A percentile compares a stretch with the other conserved stretches of the same genome.
phyloP scores from a whole-genome alignment of 805 yeast genomes.

The Metschnikowia santaceciliae region DNA sequence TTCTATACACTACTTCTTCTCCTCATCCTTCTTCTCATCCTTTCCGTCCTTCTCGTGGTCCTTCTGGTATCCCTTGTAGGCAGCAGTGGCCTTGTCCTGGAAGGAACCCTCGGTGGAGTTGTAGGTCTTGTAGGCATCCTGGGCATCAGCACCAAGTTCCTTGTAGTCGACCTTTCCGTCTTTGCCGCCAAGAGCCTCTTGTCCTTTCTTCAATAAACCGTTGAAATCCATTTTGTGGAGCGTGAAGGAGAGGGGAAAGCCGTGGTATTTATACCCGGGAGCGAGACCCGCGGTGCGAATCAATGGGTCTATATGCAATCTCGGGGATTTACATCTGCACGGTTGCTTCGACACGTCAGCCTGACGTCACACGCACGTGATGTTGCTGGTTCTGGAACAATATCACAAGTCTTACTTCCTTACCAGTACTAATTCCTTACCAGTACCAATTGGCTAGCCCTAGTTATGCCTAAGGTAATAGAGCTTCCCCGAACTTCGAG shows the following conservation, averaged over 20 bases:
- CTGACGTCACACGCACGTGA: conserved; percentile 3
- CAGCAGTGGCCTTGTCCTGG: conserved; percentile 34
- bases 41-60: conserved; percentile 15
- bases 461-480: too few species aligned
- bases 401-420: too few species aligned
- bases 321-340: neutral
- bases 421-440: neutral
- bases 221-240: conserved; percentile 25
- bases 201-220: conserved; percentile 32
- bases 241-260: neutral
- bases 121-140: conserved; percentile 34
- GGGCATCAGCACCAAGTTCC: conserved; percentile 29
- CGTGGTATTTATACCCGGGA: neutral
- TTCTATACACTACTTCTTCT: conserved; percentile 1
- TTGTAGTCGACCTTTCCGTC: conserved; percentile 24
- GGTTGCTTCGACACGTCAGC: neutral
- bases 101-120: conserved; percentile 25
- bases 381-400: too few species aligned
- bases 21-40: neutral
- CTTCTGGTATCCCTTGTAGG: conserved; percentile 27
- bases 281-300: neutral
- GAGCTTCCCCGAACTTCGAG: too few species aligned
- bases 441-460: too few species aligned
- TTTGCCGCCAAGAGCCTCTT: conserved; percentile 24
- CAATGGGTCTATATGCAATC: neutral